phyloP scores from a whole-genome alignment of 768 basidiomycete species.

The Boletus reticuloceps region DNA sequence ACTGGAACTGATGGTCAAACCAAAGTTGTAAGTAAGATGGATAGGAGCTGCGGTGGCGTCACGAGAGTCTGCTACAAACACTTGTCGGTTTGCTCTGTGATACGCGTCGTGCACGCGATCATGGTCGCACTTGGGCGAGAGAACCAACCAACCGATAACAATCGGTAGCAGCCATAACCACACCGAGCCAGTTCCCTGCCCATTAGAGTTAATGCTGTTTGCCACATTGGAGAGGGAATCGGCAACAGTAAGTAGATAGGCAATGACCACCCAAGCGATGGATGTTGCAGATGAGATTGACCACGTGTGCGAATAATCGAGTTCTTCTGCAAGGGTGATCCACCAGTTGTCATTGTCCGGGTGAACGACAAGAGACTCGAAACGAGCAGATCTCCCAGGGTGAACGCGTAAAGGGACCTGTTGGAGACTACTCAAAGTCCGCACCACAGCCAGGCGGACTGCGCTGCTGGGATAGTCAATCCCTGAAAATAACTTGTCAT shows the following conservation, averaged over 20 bases:
- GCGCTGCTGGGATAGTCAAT: conserved; percentile 23
- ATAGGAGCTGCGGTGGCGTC: background rate
- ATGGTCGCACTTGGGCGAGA: conserved; percentile 40
- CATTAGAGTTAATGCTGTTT: conserved; percentile 29
- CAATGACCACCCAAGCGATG: conserved; percentile 44
- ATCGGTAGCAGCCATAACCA: conserved; percentile 46
- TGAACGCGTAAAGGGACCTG: conserved; percentile 39
- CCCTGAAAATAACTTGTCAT: conserved; percentile 28
- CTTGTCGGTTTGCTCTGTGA: conserved; percentile 10
- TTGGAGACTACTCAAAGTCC: conserved; percentile 39
- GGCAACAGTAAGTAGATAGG: conserved; percentile 30
- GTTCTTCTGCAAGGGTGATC: conserved; percentile 28
- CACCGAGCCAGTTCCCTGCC: conserved; percentile 38
- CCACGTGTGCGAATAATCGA: conserved; percentile 42
- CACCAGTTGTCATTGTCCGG: conserved; percentile 45
- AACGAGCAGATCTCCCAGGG: conserved; percentile 22
- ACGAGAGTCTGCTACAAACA: background rate
- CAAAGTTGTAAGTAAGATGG: conserved; percentile 2
- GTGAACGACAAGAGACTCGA: conserved; percentile 43
- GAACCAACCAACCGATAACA: conserved; percentile 39
- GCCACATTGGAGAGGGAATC: conserved; percentile 16
- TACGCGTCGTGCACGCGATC: conserved; percentile 24
- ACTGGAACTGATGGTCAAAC: conserved; percentile 13
- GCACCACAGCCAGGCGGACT: conserved; percentile 24
- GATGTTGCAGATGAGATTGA: conserved; percentile 38